Evolutionary conservation across 352 stramenopile species (phyloP).

Genomic region (Globisporangium paddicum): DNA sequence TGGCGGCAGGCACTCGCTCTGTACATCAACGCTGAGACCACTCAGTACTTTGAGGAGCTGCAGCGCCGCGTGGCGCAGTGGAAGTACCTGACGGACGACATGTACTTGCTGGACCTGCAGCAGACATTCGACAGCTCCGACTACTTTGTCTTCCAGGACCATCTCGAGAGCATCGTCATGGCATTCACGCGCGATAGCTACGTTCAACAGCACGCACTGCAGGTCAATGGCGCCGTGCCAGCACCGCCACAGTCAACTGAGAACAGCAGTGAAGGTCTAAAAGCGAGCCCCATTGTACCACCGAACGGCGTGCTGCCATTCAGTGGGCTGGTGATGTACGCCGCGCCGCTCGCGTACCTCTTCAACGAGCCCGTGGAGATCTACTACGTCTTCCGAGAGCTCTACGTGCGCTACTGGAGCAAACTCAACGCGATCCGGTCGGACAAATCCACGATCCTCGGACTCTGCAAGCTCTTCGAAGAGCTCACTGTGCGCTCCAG

Average conservation of each 20-base stretch:
- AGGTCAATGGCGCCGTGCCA: constrained; percentile 50
- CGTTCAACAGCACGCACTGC: constrained; percentile 32
- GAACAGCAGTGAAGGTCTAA: not conserved
- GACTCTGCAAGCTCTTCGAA: constrained; percentile 76
- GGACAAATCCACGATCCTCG: constrained; percentile 50
- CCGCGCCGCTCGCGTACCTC: constrained; percentile 65
- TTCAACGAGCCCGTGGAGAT: constrained; percentile 58
- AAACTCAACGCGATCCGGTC: constrained; percentile 61
- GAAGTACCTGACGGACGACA: constrained; percentile 65
- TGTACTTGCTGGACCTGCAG: constrained; percentile 81
- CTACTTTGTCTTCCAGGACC: constrained; percentile 82
- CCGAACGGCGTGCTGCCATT: constrained; percentile 72
- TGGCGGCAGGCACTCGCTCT: constrained; percentile 56
- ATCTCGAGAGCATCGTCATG: constrained; percentile 64
- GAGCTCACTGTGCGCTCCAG: constrained; percentile 49
- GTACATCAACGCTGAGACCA: constrained; percentile 23
- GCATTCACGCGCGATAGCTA: constrained; percentile 63
- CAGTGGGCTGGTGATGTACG: constrained; percentile 68
- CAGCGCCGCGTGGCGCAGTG: constrained; percentile 26
- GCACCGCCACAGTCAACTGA: not conserved
- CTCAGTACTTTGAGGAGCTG: constrained; percentile 47
- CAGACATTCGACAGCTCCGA: constrained; percentile 69
- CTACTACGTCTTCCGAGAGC: constrained; percentile 73
- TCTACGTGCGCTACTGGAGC: constrained; percentile 81
- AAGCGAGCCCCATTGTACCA: constrained; percentile 24